Base-by-base conservation (phyloP, 352 stramenopile genomes). In the Globisporangium cylindrosporum region DNA sequence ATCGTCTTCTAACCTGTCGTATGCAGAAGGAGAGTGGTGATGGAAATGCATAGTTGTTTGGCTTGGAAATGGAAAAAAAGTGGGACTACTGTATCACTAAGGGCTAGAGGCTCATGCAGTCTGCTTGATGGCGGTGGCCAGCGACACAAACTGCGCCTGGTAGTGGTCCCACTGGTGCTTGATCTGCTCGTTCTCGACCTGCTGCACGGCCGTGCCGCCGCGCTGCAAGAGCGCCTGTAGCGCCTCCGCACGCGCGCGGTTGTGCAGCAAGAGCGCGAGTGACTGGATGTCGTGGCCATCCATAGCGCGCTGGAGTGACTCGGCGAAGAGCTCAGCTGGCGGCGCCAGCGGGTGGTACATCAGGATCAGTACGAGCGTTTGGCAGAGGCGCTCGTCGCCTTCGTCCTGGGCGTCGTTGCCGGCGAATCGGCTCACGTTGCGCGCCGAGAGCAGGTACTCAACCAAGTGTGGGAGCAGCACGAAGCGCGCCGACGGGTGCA, bases 111-210 rank as follows among this genome's bases (percentile, higher is more conserved):
- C 48, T 74, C 36, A 89, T 49, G 76, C 77, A 29, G 72, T 56
- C 67, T 91, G 82, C 76, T 94, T 94, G 74, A 94, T 92, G 36
- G 81, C 76, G 34, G 87, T 93, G 9, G 87, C 87, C 22, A 94
- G 66, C 66, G 84, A 72, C 60, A 94, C 85, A 68, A 94, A 94
- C 68, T 82, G 43, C 27, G 78, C 74, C 69, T 94, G 87, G 57
- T 78, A 72, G 41, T 83, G 73, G 41, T 86, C 77, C 87, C 87
- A 94, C 60, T 82, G 72, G 56, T 74, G 66, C 73, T 90, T 84
- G 25, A 89, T 72, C n/a, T 66, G 72, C 24, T 80, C 75, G 59
- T 56, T 71, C n/a, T 66, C 66, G 12, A 88, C 69, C 43, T 90
- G 82, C 71, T 78, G 73, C 9, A 91, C 73, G 4, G 84, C 78